A percentile compares a stretch with the other conserved stretches of the same genome.
Evolutionary conservation across 257 asterid genomes (phyloP).

Genomic region (Solanum sejunctum): DNA sequence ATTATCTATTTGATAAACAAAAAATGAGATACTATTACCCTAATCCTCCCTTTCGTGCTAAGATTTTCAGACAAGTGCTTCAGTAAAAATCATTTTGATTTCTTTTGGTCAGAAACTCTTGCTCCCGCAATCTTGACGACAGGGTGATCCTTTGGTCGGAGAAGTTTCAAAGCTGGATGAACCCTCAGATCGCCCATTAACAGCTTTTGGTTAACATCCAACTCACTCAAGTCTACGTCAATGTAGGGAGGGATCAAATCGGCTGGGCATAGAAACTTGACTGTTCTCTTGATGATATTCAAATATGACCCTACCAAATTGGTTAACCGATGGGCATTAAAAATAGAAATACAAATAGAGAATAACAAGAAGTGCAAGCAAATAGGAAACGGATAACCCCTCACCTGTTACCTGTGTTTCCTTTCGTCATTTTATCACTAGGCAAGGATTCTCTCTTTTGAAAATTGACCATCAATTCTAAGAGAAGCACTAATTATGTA

Average conservation of each 20-base stretch:
- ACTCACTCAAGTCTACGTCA: slow-evolving; percentile 79
- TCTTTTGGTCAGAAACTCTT: slow-evolving; percentile 35
- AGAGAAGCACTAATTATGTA: neutral
- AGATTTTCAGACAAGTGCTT: neutral
- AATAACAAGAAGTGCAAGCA: neutral
- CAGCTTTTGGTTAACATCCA: slow-evolving; percentile 77
- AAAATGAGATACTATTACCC: neutral
- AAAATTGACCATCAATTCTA: neutral
- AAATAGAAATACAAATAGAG: neutral
- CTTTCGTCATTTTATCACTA: neutral
- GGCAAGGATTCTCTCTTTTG: neutral
- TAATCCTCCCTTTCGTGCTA: neutral
- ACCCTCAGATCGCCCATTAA: slow-evolving; percentile 64
- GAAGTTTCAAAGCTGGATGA: slow-evolving; percentile 72
- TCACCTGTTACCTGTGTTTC: neutral
- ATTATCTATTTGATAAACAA: neutral
- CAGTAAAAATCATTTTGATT: slow-evolving; percentile 17
- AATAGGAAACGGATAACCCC: neutral
- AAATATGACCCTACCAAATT: slow-evolving; percentile 50
- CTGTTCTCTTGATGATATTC: slow-evolving; percentile 70
- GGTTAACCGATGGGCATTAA: neutral
- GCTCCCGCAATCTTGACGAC: slow-evolving; percentile 34
- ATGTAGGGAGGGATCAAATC: slow-evolving; percentile 78
- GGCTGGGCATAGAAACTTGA: slow-evolving; percentile 68
- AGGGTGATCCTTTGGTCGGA: slow-evolving; percentile 23